phyloP scores from a whole-genome alignment of 139 green algal species.

The Tetradesmus lagerheimii region DNA sequence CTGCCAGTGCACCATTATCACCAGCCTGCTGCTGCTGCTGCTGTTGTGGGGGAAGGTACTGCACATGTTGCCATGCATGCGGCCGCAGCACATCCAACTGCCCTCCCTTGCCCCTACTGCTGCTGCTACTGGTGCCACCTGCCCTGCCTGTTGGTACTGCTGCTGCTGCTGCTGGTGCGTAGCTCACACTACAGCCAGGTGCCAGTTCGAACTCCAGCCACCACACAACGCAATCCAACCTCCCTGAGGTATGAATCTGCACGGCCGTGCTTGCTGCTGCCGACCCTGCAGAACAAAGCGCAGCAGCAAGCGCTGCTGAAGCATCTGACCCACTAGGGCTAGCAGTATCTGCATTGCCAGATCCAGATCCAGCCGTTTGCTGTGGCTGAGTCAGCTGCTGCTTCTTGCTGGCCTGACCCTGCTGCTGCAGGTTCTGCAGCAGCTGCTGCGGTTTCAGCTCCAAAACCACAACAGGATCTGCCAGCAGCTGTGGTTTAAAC shows the following conservation, averaged over 20 bases:
- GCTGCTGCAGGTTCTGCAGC: constrained; percentile 10
- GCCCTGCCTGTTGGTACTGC: constrained; percentile 11
- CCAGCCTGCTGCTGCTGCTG: neutral
- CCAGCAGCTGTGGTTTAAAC: neutral
- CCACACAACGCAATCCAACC: constrained; percentile 47
- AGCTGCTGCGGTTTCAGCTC: neutral
- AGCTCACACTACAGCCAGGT: neutral
- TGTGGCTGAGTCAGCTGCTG: constrained; percentile 13
- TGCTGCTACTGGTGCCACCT: neutral
- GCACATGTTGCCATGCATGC: constrained; percentile 36
- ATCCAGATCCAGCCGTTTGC: neutral
- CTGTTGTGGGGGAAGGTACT: constrained; percentile 9
- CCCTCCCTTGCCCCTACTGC: neutral
- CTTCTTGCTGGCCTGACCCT: neutral
- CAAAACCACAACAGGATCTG: neutral
- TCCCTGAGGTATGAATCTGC: neutral
- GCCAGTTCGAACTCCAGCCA: constrained; percentile 59
- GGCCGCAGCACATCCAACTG: constrained; percentile 12
- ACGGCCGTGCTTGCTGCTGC: neutral
- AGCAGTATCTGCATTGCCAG: neutral
- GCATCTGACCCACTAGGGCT: neutral
- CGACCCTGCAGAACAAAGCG: neutral
- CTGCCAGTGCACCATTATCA: neutral
- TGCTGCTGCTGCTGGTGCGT: constrained; percentile 19
- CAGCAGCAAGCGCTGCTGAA: neutral